Percentiles rank a stretch among this genome's conserved stretches.
phyloP scores from a whole-genome alignment of 768 basidiomycete genomes.

The Agrocybe praecox region DNA sequence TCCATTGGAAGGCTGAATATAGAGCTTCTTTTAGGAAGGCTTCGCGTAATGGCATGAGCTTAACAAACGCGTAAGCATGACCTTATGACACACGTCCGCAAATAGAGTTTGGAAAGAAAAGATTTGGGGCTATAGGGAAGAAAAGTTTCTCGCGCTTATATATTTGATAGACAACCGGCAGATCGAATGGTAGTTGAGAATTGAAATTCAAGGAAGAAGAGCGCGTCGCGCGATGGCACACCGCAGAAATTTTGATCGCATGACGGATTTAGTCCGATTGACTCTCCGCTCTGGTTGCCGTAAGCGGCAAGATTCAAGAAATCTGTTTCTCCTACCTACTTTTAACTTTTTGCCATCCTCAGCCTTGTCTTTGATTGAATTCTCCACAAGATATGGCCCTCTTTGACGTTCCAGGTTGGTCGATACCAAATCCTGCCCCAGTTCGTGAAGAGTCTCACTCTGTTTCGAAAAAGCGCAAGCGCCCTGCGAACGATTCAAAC shows the following conservation, averaged over 20 bases:
- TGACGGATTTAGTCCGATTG: no score
- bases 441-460: conserved; percentile 32
- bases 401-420: conserved; percentile 76
- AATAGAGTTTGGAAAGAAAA: neutral
- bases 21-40: neutral
- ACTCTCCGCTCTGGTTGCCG: no score
- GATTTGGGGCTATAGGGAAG: neutral
- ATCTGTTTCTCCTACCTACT: no score
- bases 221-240: no score
- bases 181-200: no score
- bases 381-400: conserved; percentile 15
- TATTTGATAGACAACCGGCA: no score
- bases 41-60: neutral
- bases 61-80: neutral
- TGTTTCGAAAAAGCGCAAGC: conserved; percentile 58
- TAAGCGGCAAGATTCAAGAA: no score
- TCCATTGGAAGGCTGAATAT: neutral
- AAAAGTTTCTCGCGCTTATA: neutral
- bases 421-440: conserved; percentile 43
- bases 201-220: no score
- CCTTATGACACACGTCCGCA: neutral
- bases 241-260: no score
- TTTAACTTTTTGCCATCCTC: no score
- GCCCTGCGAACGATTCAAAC: conserved; percentile 37
- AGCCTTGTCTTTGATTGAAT: neutral